Conservation (phyloP, 1,284 basidiomycete species). For the Moesziomyces aphidis region DNA sequence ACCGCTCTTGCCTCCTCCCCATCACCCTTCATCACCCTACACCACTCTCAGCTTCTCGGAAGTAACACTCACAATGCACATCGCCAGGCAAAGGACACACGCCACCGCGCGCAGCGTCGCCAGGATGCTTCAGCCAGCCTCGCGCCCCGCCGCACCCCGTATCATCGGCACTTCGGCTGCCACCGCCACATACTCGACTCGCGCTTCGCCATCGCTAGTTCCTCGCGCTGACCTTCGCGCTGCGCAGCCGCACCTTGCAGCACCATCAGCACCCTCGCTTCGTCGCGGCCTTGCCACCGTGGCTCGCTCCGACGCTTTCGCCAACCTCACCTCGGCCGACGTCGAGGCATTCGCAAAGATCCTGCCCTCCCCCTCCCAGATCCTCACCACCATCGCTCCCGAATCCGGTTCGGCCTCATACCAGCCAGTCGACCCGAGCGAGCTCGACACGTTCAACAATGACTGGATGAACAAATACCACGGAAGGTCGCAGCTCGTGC, state of each 20-base stretch:
- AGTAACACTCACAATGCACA: conserved; percentile 7
- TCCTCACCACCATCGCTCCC: conserved; percentile 71
- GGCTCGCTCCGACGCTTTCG: conserved; percentile 72
- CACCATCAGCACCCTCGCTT: neutral
- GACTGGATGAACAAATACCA: conserved; percentile 99
- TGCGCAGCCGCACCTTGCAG: neutral
- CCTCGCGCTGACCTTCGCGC: neutral
- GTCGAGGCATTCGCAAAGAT: conserved; percentile 70
- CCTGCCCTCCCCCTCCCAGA: conserved; percentile 69
- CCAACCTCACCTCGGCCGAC: conserved; percentile 70
- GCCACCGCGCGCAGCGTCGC: conserved; percentile 24
- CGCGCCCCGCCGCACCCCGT: conserved; percentile 16
- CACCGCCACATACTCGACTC: conserved; percentile 17
- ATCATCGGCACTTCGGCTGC: conserved; percentile 26
- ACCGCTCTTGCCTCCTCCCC: neutral
- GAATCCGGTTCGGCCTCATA: conserved; percentile 50
- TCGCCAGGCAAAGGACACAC: conserved; percentile 20
- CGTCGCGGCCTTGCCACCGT: conserved; percentile 68
- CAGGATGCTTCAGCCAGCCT: conserved; percentile 19
- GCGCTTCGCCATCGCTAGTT: conserved; percentile 1
- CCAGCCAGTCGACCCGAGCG: conserved; percentile 70
- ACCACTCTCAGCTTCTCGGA: neutral
- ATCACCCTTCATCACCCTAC: neutral
- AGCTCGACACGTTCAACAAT: conserved; percentile 84
- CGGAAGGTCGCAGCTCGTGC: conserved; percentile 83